phyloP scores from a whole-genome alignment of 805 yeast genomes.

The Suhomyces canberraensis region DNA sequence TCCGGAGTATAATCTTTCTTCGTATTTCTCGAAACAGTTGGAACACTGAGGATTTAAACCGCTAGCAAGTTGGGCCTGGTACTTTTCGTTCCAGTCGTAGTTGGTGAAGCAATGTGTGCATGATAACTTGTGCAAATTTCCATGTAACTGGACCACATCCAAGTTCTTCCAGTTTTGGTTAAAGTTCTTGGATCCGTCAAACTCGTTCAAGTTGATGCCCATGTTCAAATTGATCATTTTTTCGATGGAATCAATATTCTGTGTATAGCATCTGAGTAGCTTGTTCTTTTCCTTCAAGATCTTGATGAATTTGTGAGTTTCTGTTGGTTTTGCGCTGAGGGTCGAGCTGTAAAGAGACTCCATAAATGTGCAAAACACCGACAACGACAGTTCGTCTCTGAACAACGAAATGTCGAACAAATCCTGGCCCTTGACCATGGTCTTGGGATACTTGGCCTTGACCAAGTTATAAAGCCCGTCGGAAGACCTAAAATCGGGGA shows the following conservation, averaged over 20 bases:
- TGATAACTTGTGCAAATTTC: slow-evolving; percentile 71
- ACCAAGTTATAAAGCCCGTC: slow-evolving; percentile 80
- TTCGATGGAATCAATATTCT: slow-evolving; percentile 90
- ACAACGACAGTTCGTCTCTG: slow-evolving; percentile 59
- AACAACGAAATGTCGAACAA: slow-evolving; percentile 85
- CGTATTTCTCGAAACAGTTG: slow-evolving; percentile 54
- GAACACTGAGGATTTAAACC: slow-evolving; percentile 81
- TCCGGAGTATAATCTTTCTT: slow-evolving; percentile 60
- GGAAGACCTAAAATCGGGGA: slow-evolving; percentile 88
- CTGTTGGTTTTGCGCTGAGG: slow-evolving; percentile 70
- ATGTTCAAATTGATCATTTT: slow-evolving; percentile 57
- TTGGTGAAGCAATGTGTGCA: slow-evolving; percentile 69
- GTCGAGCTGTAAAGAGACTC: slow-evolving; percentile 68
- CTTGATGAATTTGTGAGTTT: slow-evolving; percentile 74
- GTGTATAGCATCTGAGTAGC: slow-evolving; percentile 85
- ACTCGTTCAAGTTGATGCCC: slow-evolving; percentile 44
- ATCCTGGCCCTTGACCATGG: slow-evolving; percentile 79
- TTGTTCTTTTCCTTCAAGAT: slow-evolving; percentile 58
- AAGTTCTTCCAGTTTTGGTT: slow-evolving; percentile 54
- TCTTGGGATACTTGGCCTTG: slow-evolving; percentile 57
- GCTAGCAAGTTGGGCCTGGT: slow-evolving; percentile 43
- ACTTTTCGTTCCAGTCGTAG: slow-evolving; percentile 60
- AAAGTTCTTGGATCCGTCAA: slow-evolving; percentile 23
- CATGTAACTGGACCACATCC: slow-evolving; percentile 88
- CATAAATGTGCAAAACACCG: slow-evolving; percentile 87